phyloP scores from a whole-genome alignment of 176 grass and related monocot genomes.

The Rhynchospora pubera region DNA sequence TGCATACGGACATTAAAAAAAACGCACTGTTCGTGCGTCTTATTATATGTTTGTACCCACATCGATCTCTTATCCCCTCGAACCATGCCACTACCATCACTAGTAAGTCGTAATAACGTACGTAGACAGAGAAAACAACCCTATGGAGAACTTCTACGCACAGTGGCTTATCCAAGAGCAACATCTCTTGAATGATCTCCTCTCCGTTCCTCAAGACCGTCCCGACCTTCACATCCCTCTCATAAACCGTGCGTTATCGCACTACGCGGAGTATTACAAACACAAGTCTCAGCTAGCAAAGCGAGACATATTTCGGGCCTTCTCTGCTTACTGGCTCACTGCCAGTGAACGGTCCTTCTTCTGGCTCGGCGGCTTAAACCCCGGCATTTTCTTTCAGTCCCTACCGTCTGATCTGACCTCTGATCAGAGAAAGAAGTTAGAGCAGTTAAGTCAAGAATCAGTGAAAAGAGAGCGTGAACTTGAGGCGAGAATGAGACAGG shows the following conservation, averaged over 20 bases:
- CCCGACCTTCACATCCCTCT: slow-evolving; percentile 18
- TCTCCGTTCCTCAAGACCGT: slow-evolving; percentile 4
- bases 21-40: too few species aligned
- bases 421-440: background rate
- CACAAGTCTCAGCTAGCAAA: slow-evolving; percentile 7
- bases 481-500: background rate
- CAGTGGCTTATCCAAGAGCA: slow-evolving; percentile 24
- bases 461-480: background rate
- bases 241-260: slow-evolving; percentile 7
- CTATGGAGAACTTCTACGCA: slow-evolving; percentile 19
- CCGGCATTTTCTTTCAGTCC: background rate
- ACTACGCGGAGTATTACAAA: background rate
- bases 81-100: background rate
- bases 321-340: slow-evolving; percentile 28
- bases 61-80: background rate
- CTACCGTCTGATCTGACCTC: background rate
- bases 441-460: background rate
- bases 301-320: slow-evolving; percentile 26
- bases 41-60: background rate
- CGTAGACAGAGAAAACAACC: background rate
- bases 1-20: too few species aligned
- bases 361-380: background rate
- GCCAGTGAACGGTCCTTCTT: background rate
- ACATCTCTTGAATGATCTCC: slow-evolving; percentile 12
- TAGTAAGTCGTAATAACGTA: background rate